A percentile compares a stretch with the other conserved stretches of the same genome.
phyloP scores from a whole-genome alignment of 75 land plant genomes.

The Cryptomeria japonica region DNA sequence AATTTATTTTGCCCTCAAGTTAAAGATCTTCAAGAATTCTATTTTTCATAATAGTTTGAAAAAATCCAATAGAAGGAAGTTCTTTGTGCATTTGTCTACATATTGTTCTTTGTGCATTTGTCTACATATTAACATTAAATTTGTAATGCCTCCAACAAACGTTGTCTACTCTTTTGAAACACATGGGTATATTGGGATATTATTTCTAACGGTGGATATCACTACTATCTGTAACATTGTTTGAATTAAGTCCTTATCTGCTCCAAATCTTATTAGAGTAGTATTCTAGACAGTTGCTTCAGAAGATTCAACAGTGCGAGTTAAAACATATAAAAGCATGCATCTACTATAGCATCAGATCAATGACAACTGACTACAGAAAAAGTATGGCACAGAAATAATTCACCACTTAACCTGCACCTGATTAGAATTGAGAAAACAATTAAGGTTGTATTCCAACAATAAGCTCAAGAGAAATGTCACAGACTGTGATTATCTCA shows the following conservation, averaged over 20 bases:
- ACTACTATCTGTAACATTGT: not conserved
- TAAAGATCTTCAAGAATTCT: not conserved
- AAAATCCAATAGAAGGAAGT: no score
- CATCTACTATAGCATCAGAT: not conserved
- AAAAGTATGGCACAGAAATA: not conserved
- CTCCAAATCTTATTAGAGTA: not conserved
- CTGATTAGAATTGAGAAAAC: not conserved
- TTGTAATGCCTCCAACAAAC: not conserved
- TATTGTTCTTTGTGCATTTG: not conserved
- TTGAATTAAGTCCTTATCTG: constrained; percentile 1
- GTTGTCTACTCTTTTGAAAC: not conserved
- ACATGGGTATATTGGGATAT: not conserved
- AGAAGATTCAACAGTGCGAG: not conserved
- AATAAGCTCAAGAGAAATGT: not conserved
- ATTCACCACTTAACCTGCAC: not conserved
- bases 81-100: no score
- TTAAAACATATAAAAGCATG: not conserved
- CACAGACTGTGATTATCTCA: not conserved
- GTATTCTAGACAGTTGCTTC: not conserved
- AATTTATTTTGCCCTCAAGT: not conserved
- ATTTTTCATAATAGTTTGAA: no score
- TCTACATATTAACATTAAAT: not conserved
- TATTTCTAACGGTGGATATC: not conserved
- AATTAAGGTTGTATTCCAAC: not conserved
- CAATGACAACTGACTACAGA: not conserved